Percentiles rank a stretch among this genome's conserved stretches.
These are phyloP conservation scores for Setomelanomma holmii DNA, from an alignment of 2,329 filamentous ascomycete species.

Conservation along the genomic window DNA sequence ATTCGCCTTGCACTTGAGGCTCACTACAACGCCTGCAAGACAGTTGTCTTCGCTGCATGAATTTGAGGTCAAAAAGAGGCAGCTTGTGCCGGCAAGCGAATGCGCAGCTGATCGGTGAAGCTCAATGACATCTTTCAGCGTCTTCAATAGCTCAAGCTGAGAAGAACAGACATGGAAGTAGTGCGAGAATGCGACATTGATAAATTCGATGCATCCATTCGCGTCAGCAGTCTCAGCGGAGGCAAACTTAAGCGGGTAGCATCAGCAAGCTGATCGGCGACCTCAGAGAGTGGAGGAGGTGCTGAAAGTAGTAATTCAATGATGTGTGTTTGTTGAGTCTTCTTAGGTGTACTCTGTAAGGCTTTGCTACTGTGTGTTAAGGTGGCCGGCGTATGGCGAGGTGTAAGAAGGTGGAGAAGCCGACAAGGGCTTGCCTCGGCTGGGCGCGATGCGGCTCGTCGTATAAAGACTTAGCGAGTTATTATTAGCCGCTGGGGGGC, in stretches of 20 bases:
- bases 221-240: no score
- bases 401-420: background rate
- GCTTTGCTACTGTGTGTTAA: slow-evolving; percentile 1
- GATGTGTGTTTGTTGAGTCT: background rate
- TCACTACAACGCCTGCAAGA: background rate
- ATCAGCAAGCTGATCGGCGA: background rate
- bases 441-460: slow-evolving; percentile 8
- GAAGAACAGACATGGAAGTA: no score
- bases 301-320: background rate
- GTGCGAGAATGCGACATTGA: no score
- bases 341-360: background rate
- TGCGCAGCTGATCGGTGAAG: no score
- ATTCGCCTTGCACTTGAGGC: background rate
- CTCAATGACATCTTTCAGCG: no score
- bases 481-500: no score
- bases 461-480: slow-evolving; percentile 2
- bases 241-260: background rate
- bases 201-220: no score
- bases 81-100: no score
- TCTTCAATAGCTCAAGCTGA: background rate
- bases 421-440: slow-evolving; percentile 24
- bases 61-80: no score
- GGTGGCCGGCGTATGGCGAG: background rate
- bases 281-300: background rate
- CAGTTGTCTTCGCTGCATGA: no score